Base-by-base conservation (phyloP, 2,329 filamentous ascomycete species). In the Meredithiella fracta region DNA sequence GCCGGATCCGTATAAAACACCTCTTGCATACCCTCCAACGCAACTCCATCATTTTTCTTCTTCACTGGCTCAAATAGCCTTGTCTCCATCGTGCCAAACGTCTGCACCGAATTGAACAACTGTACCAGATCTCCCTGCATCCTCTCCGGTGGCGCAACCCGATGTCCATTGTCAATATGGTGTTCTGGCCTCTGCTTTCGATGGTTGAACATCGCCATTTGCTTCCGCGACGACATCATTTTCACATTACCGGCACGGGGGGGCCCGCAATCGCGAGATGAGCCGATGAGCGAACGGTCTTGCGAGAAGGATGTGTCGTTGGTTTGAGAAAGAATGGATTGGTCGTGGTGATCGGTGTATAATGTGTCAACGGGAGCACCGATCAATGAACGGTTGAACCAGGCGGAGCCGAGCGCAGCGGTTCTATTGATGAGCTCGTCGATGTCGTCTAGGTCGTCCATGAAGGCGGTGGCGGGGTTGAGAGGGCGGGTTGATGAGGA, bases 1-100 rank as follows among this genome's bases (percentile, higher is more conserved):
- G 73, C 72, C 0, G 83, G 79, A 61, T 90, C 85, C 4, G 84
- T 80, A 61, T 85, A 88, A 59, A 79, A 72, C 1, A 72, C 69
- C 55, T 72, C 70, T n/a, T 51, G 59, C 29, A 34, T 34, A 60
- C 58, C 62, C 11, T 29, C 54, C 29, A 54, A 22, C n/a, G 34
- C 42, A 42, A 57, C 53, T 57, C 50, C 14, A 44, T 55, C 5
- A 59, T 58, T 47, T 55, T 51, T 51, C 56, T 31, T 40, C 20
- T 26, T 53, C 8, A 38, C 20, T n/a, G 59, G 54, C 53, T 53
- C 50, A 22, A 55, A 25, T 4, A 54, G 38, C 31, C 51, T 37
- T 22, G 51, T 54, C 44, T 56, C 26, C 9, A 37, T 37, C n/a
- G 50, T 29, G 2, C 34, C 34, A 52, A 38, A 52, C 22, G 29